Conservation (phyloP, 257 asterid genomes). For the Gynochthodes officinalis region DNA sequence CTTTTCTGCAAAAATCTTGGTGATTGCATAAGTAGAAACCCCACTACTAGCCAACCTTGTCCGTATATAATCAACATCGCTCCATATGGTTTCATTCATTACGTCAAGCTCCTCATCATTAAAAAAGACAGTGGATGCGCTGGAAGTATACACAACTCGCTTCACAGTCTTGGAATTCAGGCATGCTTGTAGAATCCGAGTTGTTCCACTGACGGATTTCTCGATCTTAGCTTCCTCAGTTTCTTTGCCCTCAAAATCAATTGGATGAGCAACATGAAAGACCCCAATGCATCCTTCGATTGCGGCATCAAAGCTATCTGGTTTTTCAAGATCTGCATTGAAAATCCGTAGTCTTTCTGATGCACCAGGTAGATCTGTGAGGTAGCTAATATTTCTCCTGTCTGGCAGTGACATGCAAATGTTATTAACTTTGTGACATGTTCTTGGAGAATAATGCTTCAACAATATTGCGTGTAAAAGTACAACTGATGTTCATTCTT, state of each 20-base stretch:
- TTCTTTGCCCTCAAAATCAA: constrained; percentile 46
- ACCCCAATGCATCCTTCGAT: constrained; percentile 63
- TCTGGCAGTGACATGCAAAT: constrained; percentile 17
- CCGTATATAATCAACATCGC: constrained; percentile 29
- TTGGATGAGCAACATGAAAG: constrained; percentile 70
- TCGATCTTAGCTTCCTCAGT: constrained; percentile 36
- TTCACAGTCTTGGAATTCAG: constrained; percentile 48
- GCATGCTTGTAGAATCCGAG: constrained; percentile 43
- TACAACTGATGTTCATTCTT: too few species aligned
- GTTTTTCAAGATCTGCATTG: constrained; percentile 53
- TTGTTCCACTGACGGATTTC: constrained; percentile 22
- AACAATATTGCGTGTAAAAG: too few species aligned
- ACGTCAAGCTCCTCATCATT: not conserved
- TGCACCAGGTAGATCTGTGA: constrained; percentile 47
- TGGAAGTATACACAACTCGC: constrained; percentile 44
- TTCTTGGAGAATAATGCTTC: too few species aligned
- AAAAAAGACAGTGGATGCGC: constrained; percentile 19
- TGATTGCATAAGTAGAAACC: constrained; percentile 37
- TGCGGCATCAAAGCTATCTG: constrained; percentile 44
- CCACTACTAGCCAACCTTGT: not conserved
- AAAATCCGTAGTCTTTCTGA: constrained; percentile 46
- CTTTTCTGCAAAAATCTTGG: constrained; percentile 47
- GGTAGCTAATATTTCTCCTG: constrained; percentile 46
- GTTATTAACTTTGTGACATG: too few species aligned
- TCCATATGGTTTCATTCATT: constrained; percentile 41